Percentiles rank a stretch among this genome's conserved stretches.
Evolutionary conservation across 1,139 yeast species (phyloP).

Genomic region (Wickerhamiella pararugosa): DNA sequence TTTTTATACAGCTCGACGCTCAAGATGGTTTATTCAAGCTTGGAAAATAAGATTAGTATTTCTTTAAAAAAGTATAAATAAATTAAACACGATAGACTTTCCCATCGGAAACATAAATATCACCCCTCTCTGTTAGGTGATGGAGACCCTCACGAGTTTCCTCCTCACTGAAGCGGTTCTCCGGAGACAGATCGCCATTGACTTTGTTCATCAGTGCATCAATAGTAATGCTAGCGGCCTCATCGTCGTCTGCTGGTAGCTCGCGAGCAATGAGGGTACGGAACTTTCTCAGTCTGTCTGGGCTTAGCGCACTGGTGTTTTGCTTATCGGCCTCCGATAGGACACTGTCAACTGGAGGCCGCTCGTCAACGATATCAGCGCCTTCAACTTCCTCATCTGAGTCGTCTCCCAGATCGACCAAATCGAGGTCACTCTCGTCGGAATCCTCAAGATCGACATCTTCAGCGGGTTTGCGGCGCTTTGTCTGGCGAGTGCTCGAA

Average conservation of each 20-base stretch:
- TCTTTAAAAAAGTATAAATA: background rate
- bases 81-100: conserved; percentile 11
- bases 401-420: conserved; percentile 8
- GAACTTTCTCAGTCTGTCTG: background rate
- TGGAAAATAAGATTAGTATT: no score
- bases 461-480: background rate
- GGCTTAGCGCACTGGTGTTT: background rate
- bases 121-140: conserved; percentile 23
- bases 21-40: no score
- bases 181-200: conserved; percentile 22
- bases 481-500: conserved; percentile 8
- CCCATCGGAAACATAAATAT: conserved; percentile 17
- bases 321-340: conserved; percentile 2
- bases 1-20: no score
- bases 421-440: conserved; percentile 9
- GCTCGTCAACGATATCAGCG: conserved; percentile 10
- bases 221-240: conserved; percentile 13
- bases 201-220: conserved; percentile 13
- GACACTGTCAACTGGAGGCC: conserved; percentile 2
- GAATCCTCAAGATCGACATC: conserved; percentile 3
- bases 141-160: conserved; percentile 27
- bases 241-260: conserved; percentile 11
- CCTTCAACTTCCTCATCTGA: conserved; percentile 14
- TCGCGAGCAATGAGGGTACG: background rate
- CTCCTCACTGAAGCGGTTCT: conserved; percentile 23